Conservation (phyloP, 306 rosid genomes). For the Citrullus mucosospermus region DNA sequence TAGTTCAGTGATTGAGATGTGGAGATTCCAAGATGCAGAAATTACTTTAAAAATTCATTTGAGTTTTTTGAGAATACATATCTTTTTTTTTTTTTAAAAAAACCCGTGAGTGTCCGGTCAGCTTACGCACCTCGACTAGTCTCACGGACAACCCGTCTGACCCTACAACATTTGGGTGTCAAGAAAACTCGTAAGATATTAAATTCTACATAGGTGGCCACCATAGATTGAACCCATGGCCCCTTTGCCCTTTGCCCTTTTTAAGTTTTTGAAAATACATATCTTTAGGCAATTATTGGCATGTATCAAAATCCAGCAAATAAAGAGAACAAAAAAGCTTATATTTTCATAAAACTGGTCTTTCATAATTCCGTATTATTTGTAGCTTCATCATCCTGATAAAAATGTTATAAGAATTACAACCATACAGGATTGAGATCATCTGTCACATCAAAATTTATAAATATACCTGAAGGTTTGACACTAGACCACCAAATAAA, state of each 20-base stretch:
- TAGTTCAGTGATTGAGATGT: neutral
- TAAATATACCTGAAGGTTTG: conserved; percentile 77
- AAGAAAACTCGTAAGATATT: too few relatives aligned
- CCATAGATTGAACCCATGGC: too few relatives aligned
- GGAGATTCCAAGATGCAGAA: neutral
- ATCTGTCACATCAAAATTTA: neutral
- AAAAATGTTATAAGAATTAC: neutral
- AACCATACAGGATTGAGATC: neutral
- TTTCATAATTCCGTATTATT: neutral
- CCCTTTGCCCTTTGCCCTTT: too few relatives aligned
- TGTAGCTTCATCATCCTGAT: neutral
- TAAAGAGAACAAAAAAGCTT: neutral
- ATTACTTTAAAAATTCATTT: neutral
- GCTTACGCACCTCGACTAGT: too few relatives aligned
- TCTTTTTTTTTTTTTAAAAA: neutral
- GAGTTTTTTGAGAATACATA: neutral
- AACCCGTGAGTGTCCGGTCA: too few relatives aligned
- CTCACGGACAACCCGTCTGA: too few relatives aligned
- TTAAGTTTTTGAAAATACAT: neutral
- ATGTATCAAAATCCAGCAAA: neutral
- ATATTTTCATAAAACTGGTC: neutral
- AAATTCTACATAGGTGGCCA: too few relatives aligned
- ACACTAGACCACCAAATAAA: conserved; percentile 90
- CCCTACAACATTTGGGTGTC: too few relatives aligned
- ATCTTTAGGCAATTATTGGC: neutral